A percentile compares a stretch with the other conserved stretches of the same genome.
phyloP scores from a whole-genome alignment of 495 filamentous ascomycete species.

The Podospora pseudocomata region DNA sequence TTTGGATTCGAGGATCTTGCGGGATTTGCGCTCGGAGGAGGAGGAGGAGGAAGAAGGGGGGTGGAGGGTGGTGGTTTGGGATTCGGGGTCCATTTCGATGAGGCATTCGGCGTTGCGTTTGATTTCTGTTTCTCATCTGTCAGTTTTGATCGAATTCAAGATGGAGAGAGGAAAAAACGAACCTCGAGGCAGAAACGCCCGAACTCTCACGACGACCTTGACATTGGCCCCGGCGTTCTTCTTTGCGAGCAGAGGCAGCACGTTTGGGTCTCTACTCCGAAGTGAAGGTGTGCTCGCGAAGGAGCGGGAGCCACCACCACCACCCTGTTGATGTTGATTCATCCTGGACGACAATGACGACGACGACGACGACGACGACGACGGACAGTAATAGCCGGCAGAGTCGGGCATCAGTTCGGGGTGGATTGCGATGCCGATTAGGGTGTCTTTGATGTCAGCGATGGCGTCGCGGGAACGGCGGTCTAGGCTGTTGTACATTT shows the following conservation, averaged over 20 bases:
- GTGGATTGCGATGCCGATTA: conserved; percentile 45
- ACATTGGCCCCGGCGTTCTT: conserved; percentile 76
- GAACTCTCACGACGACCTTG: conserved; percentile 86
- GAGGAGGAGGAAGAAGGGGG: conserved; percentile 42
- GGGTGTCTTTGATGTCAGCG: conserved; percentile 40
- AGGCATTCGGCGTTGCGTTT: conserved; percentile 78
- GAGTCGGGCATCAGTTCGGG: conserved; percentile 45
- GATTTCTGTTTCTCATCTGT: conserved; percentile 57
- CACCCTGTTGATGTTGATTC: conserved; percentile 2
- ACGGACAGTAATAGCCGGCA: conserved; percentile 27
- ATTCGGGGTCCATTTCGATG: conserved; percentile 81
- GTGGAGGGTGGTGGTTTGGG: conserved; percentile 75
- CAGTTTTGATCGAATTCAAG: background rate
- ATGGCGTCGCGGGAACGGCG: conserved; percentile 37
- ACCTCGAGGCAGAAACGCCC: conserved; percentile 89
- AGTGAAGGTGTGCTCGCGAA: conserved; percentile 67
- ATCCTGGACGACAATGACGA: background rate
- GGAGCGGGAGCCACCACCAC: conserved; percentile 43
- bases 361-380: background rate
- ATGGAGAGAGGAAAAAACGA: conserved; percentile 25
- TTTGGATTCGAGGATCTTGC: conserved; percentile 81
- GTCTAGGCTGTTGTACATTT: conserved; percentile 39
- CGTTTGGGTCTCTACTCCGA: conserved; percentile 65
- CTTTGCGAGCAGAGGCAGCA: conserved; percentile 42
- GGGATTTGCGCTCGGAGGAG: conserved; percentile 49